Base-by-base conservation (phyloP, 179 eudicot genomes). In the Spinacia oleracea region DNA sequence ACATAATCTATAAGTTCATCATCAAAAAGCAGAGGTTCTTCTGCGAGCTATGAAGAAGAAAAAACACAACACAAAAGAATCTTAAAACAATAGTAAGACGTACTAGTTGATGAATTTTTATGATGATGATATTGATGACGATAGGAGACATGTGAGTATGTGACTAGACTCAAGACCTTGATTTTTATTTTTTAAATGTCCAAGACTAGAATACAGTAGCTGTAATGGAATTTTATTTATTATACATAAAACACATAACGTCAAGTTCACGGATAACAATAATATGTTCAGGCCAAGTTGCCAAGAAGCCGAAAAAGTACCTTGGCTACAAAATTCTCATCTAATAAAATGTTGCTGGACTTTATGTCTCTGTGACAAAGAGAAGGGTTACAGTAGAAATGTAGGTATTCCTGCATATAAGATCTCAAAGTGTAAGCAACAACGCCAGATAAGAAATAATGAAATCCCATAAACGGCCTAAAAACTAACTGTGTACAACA, bases 331-430 rank as follows among this genome's bases (percentile, higher is more conserved):
- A 87, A 91, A 83, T 86, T 89, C 76, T 84, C 96, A 79, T 96
- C 98, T 42, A 96, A 86, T 79, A 96, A 81, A 77, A 96, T 96
- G 83, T 96, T 96, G 90, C 98, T 94, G 48, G 99, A 96, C 79
- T 94, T 96, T 45, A 96, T 91, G 84, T 96, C 99, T 85, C 99
- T 87, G 75, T 96, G 99, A 83, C 97, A 96, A 85, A 94, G 86
- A 51, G 99, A 93, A 82, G 98, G 99, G 69, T 92, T 89, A 75
- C 99, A 96, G 76, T 96, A 96, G 89, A 88, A 92, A 83, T 96
- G 99, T 65, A 96, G 98, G 83, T 96, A 96, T 79, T 96, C 99
- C 99, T 96, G 93, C 86, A 90, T 6, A 77, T 21, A 59, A 40
- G 35, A 74, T 62, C 55, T 58, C 72, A 82, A 65, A 45, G 25